These are phyloP conservation scores for Penicillium psychrosexuale DNA, from an alignment of 2,329 filamentous ascomycete species.

Conservation along the genomic window DNA sequence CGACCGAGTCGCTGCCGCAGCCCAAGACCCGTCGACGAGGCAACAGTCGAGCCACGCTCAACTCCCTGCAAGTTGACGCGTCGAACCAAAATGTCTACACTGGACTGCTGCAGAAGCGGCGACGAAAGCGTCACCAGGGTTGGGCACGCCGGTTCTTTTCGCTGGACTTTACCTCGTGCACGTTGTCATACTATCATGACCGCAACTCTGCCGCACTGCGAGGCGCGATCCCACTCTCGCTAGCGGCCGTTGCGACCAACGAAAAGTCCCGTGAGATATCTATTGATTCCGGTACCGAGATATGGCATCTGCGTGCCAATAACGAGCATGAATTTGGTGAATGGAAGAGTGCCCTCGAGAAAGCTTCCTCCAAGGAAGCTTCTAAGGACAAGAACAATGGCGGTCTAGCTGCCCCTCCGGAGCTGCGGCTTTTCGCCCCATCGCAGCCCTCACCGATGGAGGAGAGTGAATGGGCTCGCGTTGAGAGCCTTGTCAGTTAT, in stretches of 20 bases:
- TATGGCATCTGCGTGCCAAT: slow-evolving; percentile 87
- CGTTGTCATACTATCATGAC: slow-evolving; percentile 93
- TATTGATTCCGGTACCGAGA: slow-evolving; percentile 92
- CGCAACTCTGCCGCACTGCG: slow-evolving; percentile 87
- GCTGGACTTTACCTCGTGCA: slow-evolving; percentile 88
- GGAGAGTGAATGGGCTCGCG: slow-evolving; percentile 79
- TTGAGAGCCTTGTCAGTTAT: slow-evolving; percentile 80
- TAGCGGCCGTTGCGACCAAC: slow-evolving; percentile 88
- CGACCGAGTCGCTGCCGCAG: slow-evolving; percentile 51
- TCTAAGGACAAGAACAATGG: slow-evolving; percentile 28
- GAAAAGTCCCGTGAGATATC: slow-evolving; percentile 87
- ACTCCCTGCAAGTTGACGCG: slow-evolving; percentile 25
- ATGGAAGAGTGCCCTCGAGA: slow-evolving; percentile 83
- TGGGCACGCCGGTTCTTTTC: slow-evolving; percentile 94
- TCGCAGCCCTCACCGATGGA: slow-evolving; percentile 50
- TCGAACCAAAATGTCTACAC: slow-evolving; percentile 64
- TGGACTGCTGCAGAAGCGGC: slow-evolving; percentile 81
- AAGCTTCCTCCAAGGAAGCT: slow-evolving; percentile 65
- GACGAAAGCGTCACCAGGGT: slow-evolving; percentile 89
- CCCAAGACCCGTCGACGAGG: slow-evolving; percentile 31
- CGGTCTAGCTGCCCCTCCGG: slow-evolving; percentile 14
- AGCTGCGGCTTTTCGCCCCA: slow-evolving; percentile 34
- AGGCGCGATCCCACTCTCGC: slow-evolving; percentile 84
- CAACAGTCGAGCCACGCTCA: slow-evolving; percentile 28
- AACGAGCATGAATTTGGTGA: slow-evolving; percentile 81